Evolutionary conservation across 2,329 filamentous ascomycete species (phyloP).

Genomic region (Rutstroemia sp.): DNA sequence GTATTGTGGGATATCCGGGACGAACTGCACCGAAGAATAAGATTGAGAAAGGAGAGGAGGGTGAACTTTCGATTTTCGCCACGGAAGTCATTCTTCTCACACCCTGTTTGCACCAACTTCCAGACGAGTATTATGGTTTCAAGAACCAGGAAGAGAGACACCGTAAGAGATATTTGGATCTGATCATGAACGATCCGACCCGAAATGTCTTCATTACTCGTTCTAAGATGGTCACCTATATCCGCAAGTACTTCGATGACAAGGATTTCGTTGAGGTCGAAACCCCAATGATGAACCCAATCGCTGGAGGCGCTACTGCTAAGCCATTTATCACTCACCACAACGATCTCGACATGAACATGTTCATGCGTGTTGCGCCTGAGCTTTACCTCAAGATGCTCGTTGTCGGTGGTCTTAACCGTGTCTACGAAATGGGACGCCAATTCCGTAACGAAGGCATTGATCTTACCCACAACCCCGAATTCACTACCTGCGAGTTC

Average conservation of each 20-base stretch:
- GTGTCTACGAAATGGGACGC: constrained; percentile 91
- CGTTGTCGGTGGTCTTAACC: constrained; percentile 87
- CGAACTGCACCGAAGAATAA: constrained; percentile 87
- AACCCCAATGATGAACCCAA: constrained; percentile 95
- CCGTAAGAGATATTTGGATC: constrained; percentile 87
- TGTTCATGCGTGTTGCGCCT: constrained; percentile 91
- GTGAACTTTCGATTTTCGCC: constrained; percentile 91
- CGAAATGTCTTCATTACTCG: constrained; percentile 79
- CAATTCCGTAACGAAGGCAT: constrained; percentile 94
- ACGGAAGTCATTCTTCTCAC: constrained; percentile 78
- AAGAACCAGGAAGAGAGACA: constrained; percentile 92
- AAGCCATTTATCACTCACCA: constrained; percentile 93
- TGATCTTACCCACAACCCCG: constrained; percentile 92
- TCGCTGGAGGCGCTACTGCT: constrained; percentile 91
- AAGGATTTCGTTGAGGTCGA: constrained; percentile 90
- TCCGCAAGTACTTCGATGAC: constrained; percentile 80
- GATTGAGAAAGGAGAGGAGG: constrained; percentile 68
- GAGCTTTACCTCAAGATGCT: constrained; percentile 95
- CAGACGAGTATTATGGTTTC: constrained; percentile 87
- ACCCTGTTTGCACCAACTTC: constrained; percentile 85
- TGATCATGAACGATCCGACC: constrained; percentile 86
- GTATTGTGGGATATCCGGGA: constrained; percentile 76
- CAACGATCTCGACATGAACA: constrained; percentile 90
- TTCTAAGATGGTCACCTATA: constrained; percentile 80
- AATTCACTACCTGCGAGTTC: constrained; percentile 97